Evolutionary conservation across 2,329 filamentous ascomycete genomes (phyloP), one percentile per base, ranked within the genome.

Genomic region (Incumbomyces delicatus): DNA sequence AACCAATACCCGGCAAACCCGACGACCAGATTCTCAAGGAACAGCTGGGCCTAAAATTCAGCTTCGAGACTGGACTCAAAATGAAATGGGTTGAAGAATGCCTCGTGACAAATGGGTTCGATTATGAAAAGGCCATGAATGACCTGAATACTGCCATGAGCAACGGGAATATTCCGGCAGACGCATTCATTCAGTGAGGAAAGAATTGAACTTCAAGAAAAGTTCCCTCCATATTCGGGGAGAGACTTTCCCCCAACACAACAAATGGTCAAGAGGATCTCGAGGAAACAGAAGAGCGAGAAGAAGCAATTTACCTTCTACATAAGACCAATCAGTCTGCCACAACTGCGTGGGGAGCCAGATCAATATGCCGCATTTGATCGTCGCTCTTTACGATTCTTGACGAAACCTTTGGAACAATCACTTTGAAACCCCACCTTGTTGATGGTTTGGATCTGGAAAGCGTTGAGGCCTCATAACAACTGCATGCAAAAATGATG

Each of bases 41-140:
- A 53, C 79, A 88, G 67, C 72, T 94, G 60, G 70, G 80, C 17
- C 57, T 70, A 16, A 81, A 92, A 61, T 74, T 95, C 44, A 83
- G 80, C 53, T 80, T 79, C 53, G 80, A 80, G 58, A 95, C 89
- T 1, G 79, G 81, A 48, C 87, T 98, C 80, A 92, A 79, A 7
- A 66, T 81, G 8, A 73, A 85, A 49, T 94, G 85, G 62, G 84
- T 88, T 1, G 77, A 82, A 55, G 77, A 94, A 72, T 95, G 90
- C 58, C 72, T 96, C 13, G 74, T 78, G 2, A 80, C 88, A 49
- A 86, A 83, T 47, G 77, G 75, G 32, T 96, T 88, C 87, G 78
- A 94, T 61, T 78, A 89, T 41, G 77, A 85, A 32, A 76, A 77
- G 54, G 90, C 89, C 2, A 67, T 89, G 55, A 70, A 75, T 45